Conservation (phyloP, 163 green algal species). For the Chlamydomonas reinhardtii region DNA sequence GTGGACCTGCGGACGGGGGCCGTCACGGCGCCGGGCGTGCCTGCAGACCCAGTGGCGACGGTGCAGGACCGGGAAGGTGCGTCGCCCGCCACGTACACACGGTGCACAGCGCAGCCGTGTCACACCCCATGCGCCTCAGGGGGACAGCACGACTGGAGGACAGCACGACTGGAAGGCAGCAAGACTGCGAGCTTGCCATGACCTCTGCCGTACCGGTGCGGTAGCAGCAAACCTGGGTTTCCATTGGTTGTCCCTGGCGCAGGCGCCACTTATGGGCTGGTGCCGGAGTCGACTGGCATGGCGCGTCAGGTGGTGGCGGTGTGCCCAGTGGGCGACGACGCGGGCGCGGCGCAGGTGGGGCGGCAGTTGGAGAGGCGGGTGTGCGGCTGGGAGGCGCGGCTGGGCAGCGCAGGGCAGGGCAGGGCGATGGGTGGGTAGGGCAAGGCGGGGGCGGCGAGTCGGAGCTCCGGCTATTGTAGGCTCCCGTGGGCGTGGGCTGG, state of each 20-base stretch:
- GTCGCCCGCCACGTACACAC: background rate
- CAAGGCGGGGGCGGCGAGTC: background rate
- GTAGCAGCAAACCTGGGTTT: too few species aligned
- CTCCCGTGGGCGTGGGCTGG: too few species aligned
- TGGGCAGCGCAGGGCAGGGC: too few species aligned
- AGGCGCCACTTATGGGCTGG: background rate
- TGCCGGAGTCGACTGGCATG: background rate
- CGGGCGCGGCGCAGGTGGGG: constrained; percentile 2
- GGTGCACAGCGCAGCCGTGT: too few species aligned
- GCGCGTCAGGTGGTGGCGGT: constrained; percentile 32
- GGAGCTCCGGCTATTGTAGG: background rate
- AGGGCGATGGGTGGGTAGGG: background rate
- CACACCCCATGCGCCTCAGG: too few species aligned
- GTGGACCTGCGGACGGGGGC: background rate
- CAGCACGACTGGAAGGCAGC: too few species aligned
- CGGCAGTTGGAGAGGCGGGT: background rate
- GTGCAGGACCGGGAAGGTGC: constrained; percentile 19
- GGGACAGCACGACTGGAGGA: too few species aligned
- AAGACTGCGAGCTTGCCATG: too few species aligned
- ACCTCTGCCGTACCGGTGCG: too few species aligned
- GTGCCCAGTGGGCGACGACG: background rate
- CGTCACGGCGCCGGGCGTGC: too few species aligned
- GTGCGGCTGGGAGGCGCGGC: background rate
- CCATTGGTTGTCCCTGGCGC: background rate
- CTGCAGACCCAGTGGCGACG: background rate